phyloP scores from a whole-genome alignment of 2,329 filamentous ascomycete genomes.

The Ceratocystis papillata region DNA sequence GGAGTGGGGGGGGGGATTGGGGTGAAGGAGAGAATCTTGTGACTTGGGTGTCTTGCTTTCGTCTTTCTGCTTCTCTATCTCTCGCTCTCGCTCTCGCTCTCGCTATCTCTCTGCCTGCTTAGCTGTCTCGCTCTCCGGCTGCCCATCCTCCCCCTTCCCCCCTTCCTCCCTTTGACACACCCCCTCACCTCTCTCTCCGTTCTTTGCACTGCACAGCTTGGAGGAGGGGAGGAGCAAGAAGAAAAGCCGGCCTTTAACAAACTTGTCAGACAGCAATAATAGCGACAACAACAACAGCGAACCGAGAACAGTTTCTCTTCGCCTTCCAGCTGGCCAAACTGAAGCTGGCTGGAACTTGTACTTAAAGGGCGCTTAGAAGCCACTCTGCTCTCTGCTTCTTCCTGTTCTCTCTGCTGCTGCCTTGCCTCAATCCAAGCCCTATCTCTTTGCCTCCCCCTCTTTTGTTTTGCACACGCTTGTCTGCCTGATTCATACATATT shows the following conservation, averaged over 20 bases:
- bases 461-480: neutral
- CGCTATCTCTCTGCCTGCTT: no score
- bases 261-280: neutral
- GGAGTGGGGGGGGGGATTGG: neutral
- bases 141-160: neutral
- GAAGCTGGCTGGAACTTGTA: neutral
- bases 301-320: no score
- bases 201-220: neutral
- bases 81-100: no score
- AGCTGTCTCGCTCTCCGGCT: conserved; percentile 2
- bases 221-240: no score
- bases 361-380: neutral
- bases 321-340: no score
- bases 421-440: neutral
- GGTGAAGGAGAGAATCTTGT: neutral
- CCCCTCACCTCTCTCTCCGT: conserved; percentile 13
- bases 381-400: neutral
- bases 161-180: neutral
- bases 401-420: neutral
- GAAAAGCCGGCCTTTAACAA: neutral
- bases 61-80: no score
- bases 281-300: no score
- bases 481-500: no score
- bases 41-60: no score
- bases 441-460: neutral